Conservation (phyloP, 148 eudicot genomes). For the Vaccinium corymbosum region DNA sequence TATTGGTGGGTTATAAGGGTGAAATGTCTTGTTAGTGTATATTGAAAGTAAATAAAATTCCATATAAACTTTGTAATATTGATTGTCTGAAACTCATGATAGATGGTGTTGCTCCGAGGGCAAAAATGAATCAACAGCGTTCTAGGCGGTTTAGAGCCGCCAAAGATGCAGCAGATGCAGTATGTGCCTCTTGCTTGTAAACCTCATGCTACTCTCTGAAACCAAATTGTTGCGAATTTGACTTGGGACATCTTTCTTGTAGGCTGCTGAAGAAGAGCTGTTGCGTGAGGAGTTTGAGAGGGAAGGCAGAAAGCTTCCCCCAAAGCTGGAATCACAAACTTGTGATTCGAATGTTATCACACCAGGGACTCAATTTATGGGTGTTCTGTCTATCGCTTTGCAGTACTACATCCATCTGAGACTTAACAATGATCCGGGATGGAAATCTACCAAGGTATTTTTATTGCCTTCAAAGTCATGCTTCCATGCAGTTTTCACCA, state of each 20-base stretch:
- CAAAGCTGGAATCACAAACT: constrained; percentile 66
- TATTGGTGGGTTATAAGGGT: constrained; percentile 63
- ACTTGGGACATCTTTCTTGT: constrained; percentile 15
- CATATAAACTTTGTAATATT: neutral
- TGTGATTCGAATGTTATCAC: constrained; percentile 94
- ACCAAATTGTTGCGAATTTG: neutral
- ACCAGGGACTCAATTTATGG: constrained; percentile 97
- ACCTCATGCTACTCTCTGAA: constrained; percentile 2
- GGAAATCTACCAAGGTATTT: constrained; percentile 89
- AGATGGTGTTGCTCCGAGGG: constrained; percentile 99
- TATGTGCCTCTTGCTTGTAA: constrained; percentile 35
- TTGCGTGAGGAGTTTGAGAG: constrained; percentile 73
- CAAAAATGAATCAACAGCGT: constrained; percentile 99
- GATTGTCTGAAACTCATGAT: constrained; percentile 17
- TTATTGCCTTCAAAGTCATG: neutral
- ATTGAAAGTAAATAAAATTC: neutral
- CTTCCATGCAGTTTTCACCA: neutral
- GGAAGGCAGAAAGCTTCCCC: constrained; percentile 89
- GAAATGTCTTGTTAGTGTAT: neutral
- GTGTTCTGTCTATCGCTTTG: constrained; percentile 76
- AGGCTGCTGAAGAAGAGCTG: constrained; percentile 89
- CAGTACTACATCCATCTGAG: constrained; percentile 89
- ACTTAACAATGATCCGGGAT: constrained; percentile 89
- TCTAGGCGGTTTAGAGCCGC: constrained; percentile 98
- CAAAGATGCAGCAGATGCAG: constrained; percentile 96